Base-by-base conservation (phyloP, 768 basidiomycete genomes). In the Dacryopinax primogenitus region DNA sequence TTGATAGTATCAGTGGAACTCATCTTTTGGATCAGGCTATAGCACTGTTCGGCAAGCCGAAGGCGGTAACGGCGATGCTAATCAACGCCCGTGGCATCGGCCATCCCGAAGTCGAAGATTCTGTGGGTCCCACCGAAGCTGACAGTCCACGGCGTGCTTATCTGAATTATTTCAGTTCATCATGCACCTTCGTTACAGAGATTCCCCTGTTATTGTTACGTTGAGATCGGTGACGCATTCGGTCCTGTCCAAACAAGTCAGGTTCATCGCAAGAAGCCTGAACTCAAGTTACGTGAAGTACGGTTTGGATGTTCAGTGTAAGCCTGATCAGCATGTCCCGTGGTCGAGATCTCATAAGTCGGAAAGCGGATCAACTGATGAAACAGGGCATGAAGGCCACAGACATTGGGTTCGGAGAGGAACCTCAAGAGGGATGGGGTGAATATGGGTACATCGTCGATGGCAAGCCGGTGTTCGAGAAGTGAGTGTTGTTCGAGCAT, bases 21-120 rank as follows among this genome's bases (percentile, higher is more conserved):
- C 64, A 65, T 36, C 26, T 65, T 3, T 30, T 65, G 32, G 64
- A 65, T 23, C 64, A 65, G 45, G 36, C 64, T n/a, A 47, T 65
- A 23, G 64, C 64, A 4, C 44, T 65, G 11, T 65, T 65, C 45
- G 64, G 64, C 21, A 34, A 23, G 47, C 64, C 64, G 7, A 33
- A 34, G 26, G 32, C 45, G 28, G 64, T 65, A 18, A 47, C 33
- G n/a, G 64, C 64, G n/a, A 15, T 65, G 11, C 45, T 65, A 2
- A 23, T 28, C 21, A 65, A 65, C 32, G 64, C 45, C 3, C 23
- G 64, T 12, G 23, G 64, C 18, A 47, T 47, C 4, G 64, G 64
- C 30, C 26, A 65, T 58, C 64, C 64, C 3, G 45, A 65, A 26
- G 23, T 65, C 23, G 64, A 65, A 18, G 64, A 65, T 58, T 65